Conservation (phyloP, 805 yeast species). For the Monosporozyma servazzii region DNA sequence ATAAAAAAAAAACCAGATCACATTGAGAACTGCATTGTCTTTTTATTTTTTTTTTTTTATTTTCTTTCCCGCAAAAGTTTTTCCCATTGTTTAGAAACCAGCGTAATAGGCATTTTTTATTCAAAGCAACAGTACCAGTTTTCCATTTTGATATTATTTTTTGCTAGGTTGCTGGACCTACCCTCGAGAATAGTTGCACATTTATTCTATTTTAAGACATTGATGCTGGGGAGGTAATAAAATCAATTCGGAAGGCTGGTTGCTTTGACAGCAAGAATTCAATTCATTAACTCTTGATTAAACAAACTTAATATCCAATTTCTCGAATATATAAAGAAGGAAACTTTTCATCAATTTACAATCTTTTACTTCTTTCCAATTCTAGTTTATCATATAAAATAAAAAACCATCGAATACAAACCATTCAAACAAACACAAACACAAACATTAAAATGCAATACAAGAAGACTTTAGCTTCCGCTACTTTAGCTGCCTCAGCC, state of each 20-base stretch:
- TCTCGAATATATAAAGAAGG: not conserved
- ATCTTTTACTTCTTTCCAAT: not conserved
- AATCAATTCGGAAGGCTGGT: not conserved
- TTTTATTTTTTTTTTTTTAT: too few species aligned
- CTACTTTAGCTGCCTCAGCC: conserved; percentile 24
- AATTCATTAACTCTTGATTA: not conserved
- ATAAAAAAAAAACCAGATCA: not conserved
- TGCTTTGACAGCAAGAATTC: not conserved
- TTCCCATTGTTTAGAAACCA: too few species aligned
- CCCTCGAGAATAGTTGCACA: too few species aligned
- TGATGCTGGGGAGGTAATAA: too few species aligned
- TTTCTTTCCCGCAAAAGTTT: too few species aligned
- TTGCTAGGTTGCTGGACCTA: too few species aligned
- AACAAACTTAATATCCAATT: not conserved
- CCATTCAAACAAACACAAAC: conserved; percentile 2
- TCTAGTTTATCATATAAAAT: not conserved
- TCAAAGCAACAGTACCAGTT: too few species aligned
- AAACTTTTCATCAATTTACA: not conserved
- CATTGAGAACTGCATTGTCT: not conserved
- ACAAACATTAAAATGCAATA: conserved; percentile 17
- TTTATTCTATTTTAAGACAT: too few species aligned
- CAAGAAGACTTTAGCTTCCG: conserved; percentile 23
- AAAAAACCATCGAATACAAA: conserved; percentile 5
- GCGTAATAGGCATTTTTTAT: too few species aligned
- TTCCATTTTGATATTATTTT: too few species aligned